Evolutionary conservation across 2,329 filamentous ascomycete species (phyloP), one percentile per base, ranked within the genome.

Genomic region (Penicillium thymicola): DNA sequence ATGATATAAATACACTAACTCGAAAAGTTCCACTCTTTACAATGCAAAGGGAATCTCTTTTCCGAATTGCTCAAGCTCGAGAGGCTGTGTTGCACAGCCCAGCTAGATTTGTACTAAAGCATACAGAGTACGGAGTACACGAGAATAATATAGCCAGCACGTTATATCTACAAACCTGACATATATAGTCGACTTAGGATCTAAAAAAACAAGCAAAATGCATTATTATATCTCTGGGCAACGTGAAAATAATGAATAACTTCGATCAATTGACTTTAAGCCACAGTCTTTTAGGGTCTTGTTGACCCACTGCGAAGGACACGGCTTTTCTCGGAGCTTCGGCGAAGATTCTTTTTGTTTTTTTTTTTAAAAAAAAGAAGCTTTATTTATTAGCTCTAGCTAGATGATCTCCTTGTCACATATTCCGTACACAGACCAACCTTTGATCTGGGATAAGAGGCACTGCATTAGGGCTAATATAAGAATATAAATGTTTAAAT

Each of bases 31-130:
- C 42, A 28, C 25, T 18, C 23, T 43, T 21, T 10, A 14, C 16
- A 5, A 9, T 25, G 9, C 21, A 25, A 5, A 25, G 10, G n/a
- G 5, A 36, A n/a, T 46, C 2, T 23, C 7, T 34, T 46, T 32
- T 34, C 11, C 8, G 9, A 25, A 34, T 11, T 25, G 30, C 14
- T 25, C 9, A n/a, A 45, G 8, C 9, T 14, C 21, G 2, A 21
- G 47, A 46, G 53, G 47, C 53, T 55, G 41, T 55, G 53, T 38
- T 54, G 36, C 36, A 27, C 44, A 55, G 46, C 53, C 40, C 36
- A 18, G 18, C 38, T 43, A 16, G 5, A 27, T 47, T 23, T 42
- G 38, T 18, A 28, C 45, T 43, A 43, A 40, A 16, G 18, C 27
- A 16, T 34, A 21, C 21, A 3, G 21, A 21, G 21, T 21, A 21